Base-by-base conservation (phyloP, 2,329 filamentous ascomycete species). In the Plenodomus lindquistii region DNA sequence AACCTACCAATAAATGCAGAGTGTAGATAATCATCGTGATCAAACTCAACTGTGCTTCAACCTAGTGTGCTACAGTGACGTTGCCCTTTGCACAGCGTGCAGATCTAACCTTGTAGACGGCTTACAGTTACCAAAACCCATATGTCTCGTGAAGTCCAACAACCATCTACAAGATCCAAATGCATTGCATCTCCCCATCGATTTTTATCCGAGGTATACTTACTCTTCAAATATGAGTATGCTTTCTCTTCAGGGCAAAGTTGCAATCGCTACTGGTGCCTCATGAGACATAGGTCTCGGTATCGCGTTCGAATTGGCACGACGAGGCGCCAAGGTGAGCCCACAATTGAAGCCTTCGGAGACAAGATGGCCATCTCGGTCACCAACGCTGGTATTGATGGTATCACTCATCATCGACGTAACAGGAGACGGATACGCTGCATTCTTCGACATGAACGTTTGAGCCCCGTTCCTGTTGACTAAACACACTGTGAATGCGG, bases 401-500 rank as follows among this genome's bases (percentile, higher is more conserved):
- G 62, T 35, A 52, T 57, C 37, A 69, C 55, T 62, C 2, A 59
- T 69, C 29, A 54, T 53, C n/a, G 67, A 66, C 13, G 66, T 57
- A 22, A 79, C 75, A 1, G 51, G 74, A 2, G 75, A 77, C 1
- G 79, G 83, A 62, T 85, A 81, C 59, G 74, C 78, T 17, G 59
- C 67, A 15, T 75, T 84, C n/a, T 85, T 80, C 63, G 69, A 83
- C 52, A 69, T 84, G 55, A 86, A 86, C 62, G 77, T 83, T 2
- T 77, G 79, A 15, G 82, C 77, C 0, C 74, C 79, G 0, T 66
- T 84, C 13, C 70, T 85, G 17, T 72, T 86, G 47, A 77, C 77
- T 1, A 77, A 83, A 0, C 81, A 81, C 48, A 86, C 83, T 0
- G 83, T 85, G 20, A 87, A 87, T 55, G 75, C 77, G 0, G 79